Evolutionary conservation across 805 yeast genomes (phyloP), one percentile per base, ranked within the genome.

Genomic region (Saccharomycopsis sp.): DNA sequence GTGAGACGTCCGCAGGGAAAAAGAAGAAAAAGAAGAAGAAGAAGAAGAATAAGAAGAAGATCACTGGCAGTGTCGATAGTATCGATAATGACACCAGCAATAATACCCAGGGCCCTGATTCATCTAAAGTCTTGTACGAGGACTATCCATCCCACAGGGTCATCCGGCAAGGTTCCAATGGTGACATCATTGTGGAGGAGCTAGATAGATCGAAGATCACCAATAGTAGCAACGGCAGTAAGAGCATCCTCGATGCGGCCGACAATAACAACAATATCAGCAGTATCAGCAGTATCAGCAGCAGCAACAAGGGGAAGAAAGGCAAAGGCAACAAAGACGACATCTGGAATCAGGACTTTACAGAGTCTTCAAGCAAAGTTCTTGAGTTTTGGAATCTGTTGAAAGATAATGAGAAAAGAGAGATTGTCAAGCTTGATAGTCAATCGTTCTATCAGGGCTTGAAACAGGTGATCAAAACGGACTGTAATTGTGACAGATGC

Each of bases 141-240:
- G 46, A 42, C 16, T 43, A 46, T 31, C 48, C 48, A 2, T 38
- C 46, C 16, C 36, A 37, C 18, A 4, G 45, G n/a, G 34, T 38
- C 20, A 38, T 38, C 5, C 37, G 37, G 8, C 37, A 20, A 23
- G 37, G 45, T n/a, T 29, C 39, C 10, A 41, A 41, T 35, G 48
- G 48, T 5, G 48, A 45, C 23, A 45, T 45, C 16, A 42, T 45
- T 17, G 48, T 45, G 5, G 48, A 45, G 20, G 39, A 33, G 17
- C 29, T 17, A 30, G 36, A 7, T 13, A 32, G 19, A 32, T n/a
- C 35, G n/a, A 13, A n/a, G n/a, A n/a, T n/a, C n/a, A n/a, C n/a
- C n/a, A n/a, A n/a, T n/a, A n/a, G n/a, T n/a, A n/a, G n/a, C n/a
- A n/a, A n/a, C n/a, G n/a, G n/a, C n/a, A n/a, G n/a, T n/a, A n/a